Base-by-base conservation (phyloP, 768 basidiomycete genomes). In the Russula vinacea region DNA sequence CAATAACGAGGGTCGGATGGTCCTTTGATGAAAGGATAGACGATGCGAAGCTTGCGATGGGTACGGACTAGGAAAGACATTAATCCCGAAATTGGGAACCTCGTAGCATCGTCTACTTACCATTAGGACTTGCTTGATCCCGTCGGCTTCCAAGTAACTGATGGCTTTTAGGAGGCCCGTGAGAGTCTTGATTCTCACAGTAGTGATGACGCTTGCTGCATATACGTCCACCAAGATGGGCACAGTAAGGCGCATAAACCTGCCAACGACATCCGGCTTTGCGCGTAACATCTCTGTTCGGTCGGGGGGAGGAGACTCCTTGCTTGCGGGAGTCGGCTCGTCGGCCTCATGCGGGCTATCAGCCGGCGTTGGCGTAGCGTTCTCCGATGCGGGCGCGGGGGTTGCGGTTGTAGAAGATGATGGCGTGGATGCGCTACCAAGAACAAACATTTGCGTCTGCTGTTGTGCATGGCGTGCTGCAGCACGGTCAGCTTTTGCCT, bases 161-260 rank as follows among this genome's bases (percentile, higher is more conserved):
- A 96, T 85, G 2, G 96, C 94, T 74, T 98, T 97, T 67, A 97
- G 76, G 56, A 98, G 71, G 1, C 89, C 93, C 0, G 87, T 90
- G 66, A 98, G 78, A 0, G 94, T 92, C 78, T 96, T 95, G 49
- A 90, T 84, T 64, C 97, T 83, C 13, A 98, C 87, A 2, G 91
- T 86, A 0, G 88, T 84, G 55, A 88, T 86, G 32, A 98, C 95
- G 73, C 93, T 97, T 35, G 97, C 96, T n/a, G 95, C 90, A 75
- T 98, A 98, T n/a, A 99, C 95, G 70, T 98, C 97, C 63, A 98
- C 88, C 60, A 99, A 82, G 60, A 97, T 93, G 0, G 97, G 97
- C 0, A 98, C 87, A 70, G 94, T 85, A 39, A 96, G 79, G 53
- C 85, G 84, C 83, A 95, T 91, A 75, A 94, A 98, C 17, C 86